A percentile compares a stretch with the other conserved stretches of the same genome.
These are phyloP conservation scores for Alternaria brassicae DNA, from an alignment of 2,329 filamentous ascomycete species.

Conservation along the genomic window DNA sequence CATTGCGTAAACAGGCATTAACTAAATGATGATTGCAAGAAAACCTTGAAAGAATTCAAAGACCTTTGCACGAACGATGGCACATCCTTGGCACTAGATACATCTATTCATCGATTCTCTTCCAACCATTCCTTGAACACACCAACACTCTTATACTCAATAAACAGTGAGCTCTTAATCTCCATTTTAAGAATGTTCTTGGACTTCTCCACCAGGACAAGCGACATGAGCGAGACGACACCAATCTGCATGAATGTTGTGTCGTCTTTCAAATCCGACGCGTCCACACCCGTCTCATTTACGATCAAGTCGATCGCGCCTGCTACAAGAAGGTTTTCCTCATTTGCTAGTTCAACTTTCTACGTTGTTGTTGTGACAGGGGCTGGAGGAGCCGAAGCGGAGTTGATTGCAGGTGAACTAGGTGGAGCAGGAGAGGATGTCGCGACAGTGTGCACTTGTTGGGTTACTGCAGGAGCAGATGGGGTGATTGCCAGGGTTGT, in stretches of 20 bases:
- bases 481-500: background rate
- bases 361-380: background rate
- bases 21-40: background rate
- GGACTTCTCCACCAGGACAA: background rate
- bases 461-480: background rate
- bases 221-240: slow-evolving; percentile 3
- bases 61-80: background rate
- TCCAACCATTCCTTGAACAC: slow-evolving; percentile 4
- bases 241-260: slow-evolving; percentile 1
- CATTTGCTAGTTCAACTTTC: background rate
- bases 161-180: slow-evolving; percentile 2
- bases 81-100: background rate
- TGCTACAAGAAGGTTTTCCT: background rate
- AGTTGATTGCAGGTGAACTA: background rate
- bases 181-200: slow-evolving; percentile 5
- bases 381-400: background rate
- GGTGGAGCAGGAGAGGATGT: background rate
- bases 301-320: background rate
- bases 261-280: background rate
- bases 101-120: background rate
- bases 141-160: background rate
- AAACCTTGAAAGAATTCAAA: background rate
- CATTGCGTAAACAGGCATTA: too few species aligned
- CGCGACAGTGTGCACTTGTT: background rate
- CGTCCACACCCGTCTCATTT: background rate